Percentiles rank a stretch among this genome's conserved stretches.
Conservation (phyloP, 495 filamentous ascomycete species). For the Hypoxylon lienhwacheense region DNA sequence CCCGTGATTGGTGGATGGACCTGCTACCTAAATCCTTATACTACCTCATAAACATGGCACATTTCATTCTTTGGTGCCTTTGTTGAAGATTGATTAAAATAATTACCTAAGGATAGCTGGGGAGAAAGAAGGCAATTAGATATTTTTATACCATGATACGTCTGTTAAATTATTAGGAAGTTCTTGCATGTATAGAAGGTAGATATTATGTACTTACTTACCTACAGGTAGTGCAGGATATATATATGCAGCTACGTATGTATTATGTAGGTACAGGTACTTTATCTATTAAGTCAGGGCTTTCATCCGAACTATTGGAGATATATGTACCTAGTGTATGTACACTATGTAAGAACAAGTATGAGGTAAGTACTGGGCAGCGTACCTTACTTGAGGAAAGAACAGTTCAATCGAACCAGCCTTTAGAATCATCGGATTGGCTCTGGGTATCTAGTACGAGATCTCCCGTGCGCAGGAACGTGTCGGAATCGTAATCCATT, state of each 20-base stretch:
- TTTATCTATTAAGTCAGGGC: too few species aligned
- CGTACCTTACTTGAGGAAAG: neutral
- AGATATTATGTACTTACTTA: neutral
- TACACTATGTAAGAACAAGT: too few species aligned
- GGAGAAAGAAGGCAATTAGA: too few species aligned
- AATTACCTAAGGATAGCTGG: too few species aligned
- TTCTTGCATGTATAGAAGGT: neutral
- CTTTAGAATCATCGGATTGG: slow-evolving; percentile 2
- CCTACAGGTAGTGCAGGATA: neutral
- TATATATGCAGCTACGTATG: neutral
- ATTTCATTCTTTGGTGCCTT: too few species aligned
- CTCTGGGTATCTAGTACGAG: neutral
- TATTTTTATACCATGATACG: too few species aligned
- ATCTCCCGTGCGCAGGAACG: neutral
- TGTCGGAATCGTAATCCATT: too few species aligned
- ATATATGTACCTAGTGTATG: neutral
- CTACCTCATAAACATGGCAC: slow-evolving; percentile 10
- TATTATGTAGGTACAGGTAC: too few species aligned
- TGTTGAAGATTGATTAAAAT: too few species aligned
- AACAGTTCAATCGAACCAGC: neutral
- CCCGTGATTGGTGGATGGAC: slow-evolving; percentile 16
- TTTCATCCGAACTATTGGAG: slow-evolving; percentile 18
- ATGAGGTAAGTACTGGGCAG: slow-evolving; percentile 1
- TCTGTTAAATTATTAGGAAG: too few species aligned
- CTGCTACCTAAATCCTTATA: neutral